Evolutionary conservation across 2,329 filamentous ascomycete genomes (phyloP), one percentile per base, ranked within the genome.

Genomic region (Clonostachys rhizophaga): DNA sequence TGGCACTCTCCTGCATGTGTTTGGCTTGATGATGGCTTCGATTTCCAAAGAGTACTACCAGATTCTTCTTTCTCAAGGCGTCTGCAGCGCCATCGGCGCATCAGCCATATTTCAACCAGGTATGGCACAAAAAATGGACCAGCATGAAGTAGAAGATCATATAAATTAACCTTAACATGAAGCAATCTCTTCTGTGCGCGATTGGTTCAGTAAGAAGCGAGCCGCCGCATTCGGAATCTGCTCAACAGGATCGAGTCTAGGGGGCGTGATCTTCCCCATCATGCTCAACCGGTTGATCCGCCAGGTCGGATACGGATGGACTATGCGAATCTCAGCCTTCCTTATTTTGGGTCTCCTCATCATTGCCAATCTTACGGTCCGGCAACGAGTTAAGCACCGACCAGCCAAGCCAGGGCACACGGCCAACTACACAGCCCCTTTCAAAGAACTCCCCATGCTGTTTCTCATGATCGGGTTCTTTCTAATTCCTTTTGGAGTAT

Each of bases 1-100:
- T 8, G 36, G 36, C 36, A 39, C 47, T 12, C 62, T 79, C 46
- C 56, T 79, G 34, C 74, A 80, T 51, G 70, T 83, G 33, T 74
- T 83, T 45, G 73, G 76, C 7, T 55, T 83, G 14, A 82, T 84
- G 76, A 81, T 83, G 77, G 70, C 75, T 1, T 74, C 69, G 36
- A 59, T 83, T 34, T 52, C 55, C 6, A 60, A 51, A 1, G 37
- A 64, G 42, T 67, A 66, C 52, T 66, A 61, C 44, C 64, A 67
- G 45, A 60, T 67, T 45, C 51, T 67, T 13, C 52, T 67, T 2
- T 53, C 61, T 9, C 64, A 67, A 43, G 59, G 60, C 4, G 51
- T 66, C 5, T 62, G 60, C 50, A 58, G 54, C 12, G 58, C 56
- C 37, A 51, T 67, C 30, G 61, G 63, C 20, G 53, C 56, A 30